Conservation (phyloP, 768 basidiomycete genomes). For the Tricholoma hemisulphureum region DNA sequence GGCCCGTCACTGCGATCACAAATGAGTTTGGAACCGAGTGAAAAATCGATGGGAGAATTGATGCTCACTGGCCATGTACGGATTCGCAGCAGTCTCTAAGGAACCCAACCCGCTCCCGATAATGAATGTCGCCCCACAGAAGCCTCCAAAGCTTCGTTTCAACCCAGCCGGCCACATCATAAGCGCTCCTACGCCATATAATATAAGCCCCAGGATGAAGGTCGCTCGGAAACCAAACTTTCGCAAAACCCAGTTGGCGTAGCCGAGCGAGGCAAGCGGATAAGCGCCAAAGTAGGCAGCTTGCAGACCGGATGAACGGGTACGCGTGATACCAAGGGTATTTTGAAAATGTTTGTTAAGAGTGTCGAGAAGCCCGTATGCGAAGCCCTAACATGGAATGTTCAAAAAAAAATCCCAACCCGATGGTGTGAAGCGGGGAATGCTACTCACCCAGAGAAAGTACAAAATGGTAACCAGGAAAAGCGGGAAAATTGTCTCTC, state of each 20-base stretch:
- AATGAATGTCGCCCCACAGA: slow-evolving; percentile 36
- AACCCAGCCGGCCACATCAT: slow-evolving; percentile 37
- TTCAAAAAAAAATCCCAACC: neutral
- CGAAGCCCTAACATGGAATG: slow-evolving; percentile 24
- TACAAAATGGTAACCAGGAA: slow-evolving; percentile 36
- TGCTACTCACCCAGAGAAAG: slow-evolving; percentile 33
- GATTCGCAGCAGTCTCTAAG: slow-evolving; percentile 34
- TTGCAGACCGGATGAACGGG: slow-evolving; percentile 34
- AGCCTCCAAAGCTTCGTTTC: slow-evolving; percentile 33
- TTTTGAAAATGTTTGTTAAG: slow-evolving; percentile 36
- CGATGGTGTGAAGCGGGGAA: neutral
- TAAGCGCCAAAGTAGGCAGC: slow-evolving; percentile 37
- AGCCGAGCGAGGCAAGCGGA: slow-evolving; percentile 33
- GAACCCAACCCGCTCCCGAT: slow-evolving; percentile 34
- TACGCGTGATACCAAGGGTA: slow-evolving; percentile 32
- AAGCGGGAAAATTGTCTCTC: slow-evolving; percentile 32
- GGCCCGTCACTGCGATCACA: slow-evolving; percentile 27
- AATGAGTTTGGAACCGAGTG: neutral
- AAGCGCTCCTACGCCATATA: slow-evolving; percentile 34
- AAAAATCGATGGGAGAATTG: neutral
- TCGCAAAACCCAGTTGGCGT: slow-evolving; percentile 34
- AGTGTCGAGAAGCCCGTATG: slow-evolving; percentile 33
- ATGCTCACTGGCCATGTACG: slow-evolving; percentile 33
- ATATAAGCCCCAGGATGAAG: slow-evolving; percentile 30
- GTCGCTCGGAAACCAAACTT: slow-evolving; percentile 33